Evolutionary conservation across 108 stramenopile species (phyloP), one percentile per base, ranked within the genome.

Genomic region (Pseudonitzschia delicatissima): DNA sequence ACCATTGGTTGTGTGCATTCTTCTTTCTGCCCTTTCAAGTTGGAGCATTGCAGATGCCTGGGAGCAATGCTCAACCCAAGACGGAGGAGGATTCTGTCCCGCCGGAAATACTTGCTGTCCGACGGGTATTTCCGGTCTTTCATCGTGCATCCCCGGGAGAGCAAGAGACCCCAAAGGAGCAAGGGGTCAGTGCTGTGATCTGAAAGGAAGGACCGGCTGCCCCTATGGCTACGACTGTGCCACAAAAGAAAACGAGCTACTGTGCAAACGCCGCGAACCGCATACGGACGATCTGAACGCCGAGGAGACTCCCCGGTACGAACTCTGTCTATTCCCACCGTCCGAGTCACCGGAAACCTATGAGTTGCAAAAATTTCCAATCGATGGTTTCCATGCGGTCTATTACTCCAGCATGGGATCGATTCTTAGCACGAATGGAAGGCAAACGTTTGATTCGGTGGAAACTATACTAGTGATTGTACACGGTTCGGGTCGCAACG

Each of bases 401-500:
- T 69, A 77, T 33, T 59, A 69, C 25, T 69, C 67, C 31, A 72
- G 42, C 26, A 67, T 64, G 60, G 71, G 76, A 8, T 62, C 70
- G 1, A 57, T 74, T 29, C 25, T 35, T 18, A 51, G 27, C 20
- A 51, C 29, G 31, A 55, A 27, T 53, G 52, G 11, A 8, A 53
- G 5, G 31, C 11, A 55, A 55, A 32, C 8, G 23, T 61, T 61
- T 40, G 20, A 35, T 27, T 61, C 60, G 12, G 36, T 74, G 12
- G 64, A 67, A 17, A 67, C 21, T 1, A 60, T 62, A 8, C 20
- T 94, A 12, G 70, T 94, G 23, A 72, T 72, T 2, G 62, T 91
- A 45, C 93, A 94, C 68, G 93, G 93, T 50, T 85, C 85, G 15
- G 77, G 74, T 6, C 78, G 89, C 11, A 84, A 79, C 57, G 87